Base-by-base conservation (phyloP, 129 eudicot species). In the Silybum marianum region DNA sequence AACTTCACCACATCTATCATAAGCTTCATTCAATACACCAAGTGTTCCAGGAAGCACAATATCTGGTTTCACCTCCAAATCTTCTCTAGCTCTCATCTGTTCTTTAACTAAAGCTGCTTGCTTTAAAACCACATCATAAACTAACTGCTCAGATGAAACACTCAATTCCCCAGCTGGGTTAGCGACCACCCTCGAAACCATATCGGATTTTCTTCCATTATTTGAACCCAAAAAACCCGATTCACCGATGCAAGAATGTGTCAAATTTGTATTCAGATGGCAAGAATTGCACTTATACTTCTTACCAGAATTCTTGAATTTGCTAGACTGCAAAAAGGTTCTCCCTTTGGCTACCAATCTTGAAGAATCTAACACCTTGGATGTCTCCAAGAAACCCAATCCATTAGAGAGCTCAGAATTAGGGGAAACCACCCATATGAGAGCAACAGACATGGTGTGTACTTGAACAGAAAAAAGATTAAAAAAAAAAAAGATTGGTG, bases 1-100 rank as follows among this genome's bases (percentile, higher is more conserved):
- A 72, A 96, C 98, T 91, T 96, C 98, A 9, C 98, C 90, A 82
- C 99, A 96, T 76, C 99, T 87, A 81, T 96, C 93, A 88, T 96
- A 96, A 71, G 99, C 99, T 82, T 96, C 99, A 80, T 85, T 88
- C 83, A 96, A 83, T 80, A 96, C 39, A 76, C 96, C 78, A 78
- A 90, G 73, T 18, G 93, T 72, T 54, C 98, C 97, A 9, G 99
- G 99, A 79, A 93, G 86, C 76, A 85, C 86, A 18, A 96, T 87
- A 87, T 91, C 99, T 0, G 95, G 98, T 86, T 96, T 93, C 75
- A 90, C 98, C 28, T 93, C 98, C 65, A 83, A 3, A 83, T 91
- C 92, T n/a, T 82, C 88, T 5, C 73, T 75, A n/a, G 83, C 66
- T 82, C 86, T 87, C 86, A 89, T 76, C 79, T 85, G 86, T 71